Evolutionary conservation across 805 yeast genomes (phyloP).

Genomic region (Hanseniaspora pseudoguilliermondii): DNA sequence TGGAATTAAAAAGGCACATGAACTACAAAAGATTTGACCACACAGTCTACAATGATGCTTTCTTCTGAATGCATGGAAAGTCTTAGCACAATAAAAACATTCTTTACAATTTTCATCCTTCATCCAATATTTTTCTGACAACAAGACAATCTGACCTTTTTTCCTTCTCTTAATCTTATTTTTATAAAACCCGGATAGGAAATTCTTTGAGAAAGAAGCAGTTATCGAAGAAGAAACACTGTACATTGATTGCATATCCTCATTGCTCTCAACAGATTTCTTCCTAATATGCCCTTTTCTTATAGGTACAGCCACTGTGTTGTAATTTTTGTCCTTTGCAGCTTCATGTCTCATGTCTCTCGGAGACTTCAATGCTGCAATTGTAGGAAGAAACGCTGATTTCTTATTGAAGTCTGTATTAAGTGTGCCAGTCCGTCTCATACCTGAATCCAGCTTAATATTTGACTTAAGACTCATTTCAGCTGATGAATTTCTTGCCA

Average conservation of each 20-base stretch:
- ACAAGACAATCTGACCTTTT: slow-evolving; percentile 16
- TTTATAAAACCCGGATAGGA: slow-evolving; percentile 32
- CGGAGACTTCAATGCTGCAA: background rate
- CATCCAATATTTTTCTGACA: slow-evolving; percentile 79
- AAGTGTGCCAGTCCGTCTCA: background rate
- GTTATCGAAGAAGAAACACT: slow-evolving; percentile 32
- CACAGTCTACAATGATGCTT: slow-evolving; percentile 92
- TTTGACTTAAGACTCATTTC: background rate
- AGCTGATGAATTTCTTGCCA: too few species aligned
- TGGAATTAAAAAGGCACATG: slow-evolving; percentile 61
- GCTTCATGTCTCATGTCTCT: background rate
- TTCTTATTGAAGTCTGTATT: background rate
- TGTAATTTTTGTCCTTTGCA: background rate
- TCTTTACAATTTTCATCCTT: slow-evolving; percentile 84
- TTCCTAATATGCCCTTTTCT: background rate
- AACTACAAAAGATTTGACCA: slow-evolving; percentile 85
- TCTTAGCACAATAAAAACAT: slow-evolving; percentile 69
- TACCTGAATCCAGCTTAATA: background rate
- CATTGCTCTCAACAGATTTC: slow-evolving; percentile 20
- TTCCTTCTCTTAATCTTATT: slow-evolving; percentile 17
- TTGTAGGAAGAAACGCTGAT: background rate
- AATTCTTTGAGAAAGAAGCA: slow-evolving; percentile 32
- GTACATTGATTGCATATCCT: slow-evolving; percentile 26
- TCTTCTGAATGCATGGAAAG: slow-evolving; percentile 74
- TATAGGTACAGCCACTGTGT: background rate